phyloP scores from a whole-genome alignment of 148 eudicot genomes.

The Arbutus unedo region DNA sequence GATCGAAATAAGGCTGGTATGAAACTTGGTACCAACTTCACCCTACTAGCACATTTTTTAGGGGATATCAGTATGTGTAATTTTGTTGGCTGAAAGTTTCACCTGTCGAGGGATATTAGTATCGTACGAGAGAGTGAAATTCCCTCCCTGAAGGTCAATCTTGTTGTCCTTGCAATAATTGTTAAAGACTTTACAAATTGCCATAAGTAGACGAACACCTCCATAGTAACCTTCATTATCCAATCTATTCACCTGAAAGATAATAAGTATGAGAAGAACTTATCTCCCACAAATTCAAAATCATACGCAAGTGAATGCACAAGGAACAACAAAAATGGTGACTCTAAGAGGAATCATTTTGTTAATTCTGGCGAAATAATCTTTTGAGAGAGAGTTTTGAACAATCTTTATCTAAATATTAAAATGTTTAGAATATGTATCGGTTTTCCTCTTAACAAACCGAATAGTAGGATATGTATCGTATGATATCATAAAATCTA shows the following conservation, averaged over 20 bases:
- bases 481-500: too few relatives aligned
- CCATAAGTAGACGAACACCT: constrained; percentile 95
- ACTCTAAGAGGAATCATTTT: background rate
- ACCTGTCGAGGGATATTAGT: constrained; percentile 99
- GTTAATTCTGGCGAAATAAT: background rate
- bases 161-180: constrained; percentile 63
- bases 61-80: background rate
- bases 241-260: constrained; percentile 64
- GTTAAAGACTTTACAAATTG: constrained; percentile 73
- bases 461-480: too few relatives aligned
- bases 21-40: constrained; percentile 1
- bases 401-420: too few relatives aligned
- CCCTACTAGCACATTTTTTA: background rate
- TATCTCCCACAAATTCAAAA: background rate
- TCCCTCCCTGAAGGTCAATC: constrained; percentile 55
- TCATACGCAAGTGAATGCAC: background rate
- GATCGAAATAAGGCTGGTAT: background rate
- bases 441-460: too few relatives aligned
- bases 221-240: constrained; percentile 87
- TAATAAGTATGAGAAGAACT: constrained; percentile 4
- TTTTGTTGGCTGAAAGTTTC: constrained; percentile 8
- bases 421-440: too few relatives aligned
- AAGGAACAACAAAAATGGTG: background rate
- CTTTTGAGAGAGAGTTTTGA: background rate
- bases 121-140: constrained; percentile 81